Percentiles rank a stretch among this genome's conserved stretches.
These are phyloP conservation scores for Castanea mollissima DNA, from an alignment of 306 rosid genomes.

Conservation along the genomic window DNA sequence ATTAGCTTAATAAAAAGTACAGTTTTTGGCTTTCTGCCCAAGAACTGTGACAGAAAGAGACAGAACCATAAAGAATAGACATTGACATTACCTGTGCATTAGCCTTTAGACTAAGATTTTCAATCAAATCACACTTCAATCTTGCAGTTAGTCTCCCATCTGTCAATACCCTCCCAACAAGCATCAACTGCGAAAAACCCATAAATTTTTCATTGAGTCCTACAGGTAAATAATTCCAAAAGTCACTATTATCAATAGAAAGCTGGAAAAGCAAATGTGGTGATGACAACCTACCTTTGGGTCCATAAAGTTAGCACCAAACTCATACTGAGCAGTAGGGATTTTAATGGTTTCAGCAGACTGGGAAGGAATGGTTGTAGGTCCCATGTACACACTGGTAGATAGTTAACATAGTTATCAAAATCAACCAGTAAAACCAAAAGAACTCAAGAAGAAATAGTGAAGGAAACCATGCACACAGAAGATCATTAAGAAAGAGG, in stretches of 20 bases:
- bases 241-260: not conserved
- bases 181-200: slow-evolving; percentile 67
- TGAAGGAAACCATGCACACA: not conserved
- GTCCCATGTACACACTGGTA: slow-evolving; percentile 85
- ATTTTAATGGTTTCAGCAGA: slow-evolving; percentile 81
- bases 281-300: slow-evolving; percentile 58
- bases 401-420: slow-evolving; percentile 1
- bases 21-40: not conserved
- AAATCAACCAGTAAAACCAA: slow-evolving; percentile 2
- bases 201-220: not conserved
- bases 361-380: slow-evolving; percentile 85
- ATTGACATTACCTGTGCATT: slow-evolving; percentile 72
- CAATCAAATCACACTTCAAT: slow-evolving; percentile 73
- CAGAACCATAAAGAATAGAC: not conserved
- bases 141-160: slow-evolving; percentile 95
- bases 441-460: not conserved
- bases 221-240: not conserved
- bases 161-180: slow-evolving; percentile 79
- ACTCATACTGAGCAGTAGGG: slow-evolving; percentile 88
- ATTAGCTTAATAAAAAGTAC: not conserved
- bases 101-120: slow-evolving; percentile 78
- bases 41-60: not conserved
- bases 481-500: not conserved
- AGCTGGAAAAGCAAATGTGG: not conserved
- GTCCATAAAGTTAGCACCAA: slow-evolving; percentile 91